phyloP scores from a whole-genome alignment of 805 yeast genomes.

The Candida mattraensis region DNA sequence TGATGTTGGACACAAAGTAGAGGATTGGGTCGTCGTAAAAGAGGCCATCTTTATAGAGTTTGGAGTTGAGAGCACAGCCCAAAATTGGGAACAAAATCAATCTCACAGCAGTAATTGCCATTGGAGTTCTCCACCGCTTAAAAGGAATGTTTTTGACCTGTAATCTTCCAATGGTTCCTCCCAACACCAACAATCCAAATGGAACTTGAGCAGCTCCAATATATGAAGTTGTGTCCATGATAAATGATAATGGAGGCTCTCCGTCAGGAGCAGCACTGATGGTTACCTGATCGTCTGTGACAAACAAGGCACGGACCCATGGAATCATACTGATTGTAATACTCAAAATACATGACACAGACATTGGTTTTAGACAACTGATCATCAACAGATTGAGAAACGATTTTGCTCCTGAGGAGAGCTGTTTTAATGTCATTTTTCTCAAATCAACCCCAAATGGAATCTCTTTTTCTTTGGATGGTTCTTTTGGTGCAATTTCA shows the following conservation, averaged over 20 bases:
- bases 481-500: slow-evolving; percentile 1
- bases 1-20: slow-evolving; percentile 69
- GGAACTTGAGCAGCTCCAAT: slow-evolving; percentile 90
- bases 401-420: slow-evolving; percentile 3
- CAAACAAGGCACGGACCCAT: slow-evolving; percentile 74
- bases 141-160: slow-evolving; percentile 57
- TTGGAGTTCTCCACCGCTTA: slow-evolving; percentile 70
- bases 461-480: neutral
- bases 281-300: slow-evolving; percentile 42
- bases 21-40: slow-evolving; percentile 58
- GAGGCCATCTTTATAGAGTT: slow-evolving; percentile 62
- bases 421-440: slow-evolving; percentile 4
- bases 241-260: slow-evolving; percentile 77
- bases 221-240: slow-evolving; percentile 79
- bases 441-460: slow-evolving; percentile 3
- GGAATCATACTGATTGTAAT: slow-evolving; percentile 80
- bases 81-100: slow-evolving; percentile 75
- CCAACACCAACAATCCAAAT: slow-evolving; percentile 74
- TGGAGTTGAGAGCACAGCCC: slow-evolving; percentile 69
- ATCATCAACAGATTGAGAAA: slow-evolving; percentile 21
- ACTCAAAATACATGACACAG: slow-evolving; percentile 65
- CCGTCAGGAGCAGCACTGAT: slow-evolving; percentile 82
- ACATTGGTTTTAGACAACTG: slow-evolving; percentile 69
- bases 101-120: slow-evolving; percentile 55
- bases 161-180: slow-evolving; percentile 84